phyloP scores from a whole-genome alignment of 306 rosid genomes.

The Ochetophila trinervis region DNA sequence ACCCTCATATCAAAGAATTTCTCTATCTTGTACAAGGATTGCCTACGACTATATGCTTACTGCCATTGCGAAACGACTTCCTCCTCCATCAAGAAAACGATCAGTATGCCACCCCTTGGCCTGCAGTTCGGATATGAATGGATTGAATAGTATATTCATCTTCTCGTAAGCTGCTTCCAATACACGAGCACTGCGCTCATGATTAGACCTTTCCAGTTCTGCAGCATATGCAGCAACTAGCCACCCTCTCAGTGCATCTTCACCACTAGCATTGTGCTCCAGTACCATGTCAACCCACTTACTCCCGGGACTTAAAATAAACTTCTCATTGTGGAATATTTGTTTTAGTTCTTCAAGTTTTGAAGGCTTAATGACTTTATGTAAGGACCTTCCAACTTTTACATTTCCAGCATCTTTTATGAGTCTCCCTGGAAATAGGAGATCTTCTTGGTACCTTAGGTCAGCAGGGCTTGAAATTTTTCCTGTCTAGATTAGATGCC shows the following conservation, averaged over 20 bases:
- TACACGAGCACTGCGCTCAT: conserved; percentile 33
- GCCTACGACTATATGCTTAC: neutral
- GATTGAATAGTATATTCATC: conserved; percentile 58
- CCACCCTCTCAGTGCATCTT: conserved; percentile 95
- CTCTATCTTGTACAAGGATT: conserved; percentile 8
- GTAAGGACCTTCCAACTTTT: conserved; percentile 67
- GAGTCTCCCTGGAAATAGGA: conserved; percentile 59
- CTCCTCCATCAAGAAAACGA: conserved; percentile 80
- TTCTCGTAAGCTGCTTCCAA: conserved; percentile 65
- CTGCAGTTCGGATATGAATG: conserved; percentile 63
- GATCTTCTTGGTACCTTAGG: conserved; percentile 79
- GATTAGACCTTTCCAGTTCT: conserved; percentile 36
- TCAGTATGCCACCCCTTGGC: conserved; percentile 97
- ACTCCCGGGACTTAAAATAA: conserved; percentile 49
- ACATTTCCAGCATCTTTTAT: conserved; percentile 81
- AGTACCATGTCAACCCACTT: conserved; percentile 74
- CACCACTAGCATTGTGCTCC: conserved; percentile 75
- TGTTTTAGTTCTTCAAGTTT: conserved; percentile 52
- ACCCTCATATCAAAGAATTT: conserved; percentile 7
- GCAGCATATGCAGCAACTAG: conserved; percentile 82
- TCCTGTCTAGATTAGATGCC: conserved; percentile 49
- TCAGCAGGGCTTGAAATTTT: conserved; percentile 79
- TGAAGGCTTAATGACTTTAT: conserved; percentile 66
- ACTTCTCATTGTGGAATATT: conserved; percentile 68
- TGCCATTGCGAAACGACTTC: conserved; percentile 64